These are phyloP conservation scores for Kluyveromyces sp. DNA, from an alignment of 1,139 yeast genomes.

Conservation along the genomic window DNA sequence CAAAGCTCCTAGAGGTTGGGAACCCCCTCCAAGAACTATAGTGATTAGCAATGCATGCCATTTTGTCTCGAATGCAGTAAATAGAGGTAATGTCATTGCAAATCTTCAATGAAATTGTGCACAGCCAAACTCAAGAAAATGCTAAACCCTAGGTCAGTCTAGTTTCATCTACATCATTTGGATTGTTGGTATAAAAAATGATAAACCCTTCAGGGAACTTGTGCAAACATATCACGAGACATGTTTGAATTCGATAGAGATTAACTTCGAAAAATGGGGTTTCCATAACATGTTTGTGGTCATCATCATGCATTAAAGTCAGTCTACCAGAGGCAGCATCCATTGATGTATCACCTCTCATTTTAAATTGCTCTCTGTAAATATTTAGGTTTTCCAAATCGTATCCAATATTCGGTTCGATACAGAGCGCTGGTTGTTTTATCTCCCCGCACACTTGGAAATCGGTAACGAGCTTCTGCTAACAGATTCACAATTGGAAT, in stretches of 20 bases:
- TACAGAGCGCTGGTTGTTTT: slow-evolving; percentile 20
- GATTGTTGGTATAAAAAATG: slow-evolving; percentile 39
- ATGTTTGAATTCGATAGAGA: slow-evolving; percentile 82
- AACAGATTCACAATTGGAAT: slow-evolving; percentile 11
- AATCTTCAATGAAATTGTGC: slow-evolving; percentile 92
- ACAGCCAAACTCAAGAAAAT: slow-evolving; percentile 78
- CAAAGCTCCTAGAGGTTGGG: slow-evolving; percentile 87
- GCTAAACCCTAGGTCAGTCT: slow-evolving; percentile 64
- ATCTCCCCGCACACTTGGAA: slow-evolving; percentile 6
- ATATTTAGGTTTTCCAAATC: slow-evolving; percentile 29
- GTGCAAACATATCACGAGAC: slow-evolving; percentile 79
- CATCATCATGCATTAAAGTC: slow-evolving; percentile 14
- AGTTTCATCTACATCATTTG: slow-evolving; percentile 12
- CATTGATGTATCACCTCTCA: slow-evolving; percentile 2
- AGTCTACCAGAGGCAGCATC: not conserved
- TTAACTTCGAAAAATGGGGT: slow-evolving; percentile 65
- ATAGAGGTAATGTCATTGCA: slow-evolving; percentile 85
- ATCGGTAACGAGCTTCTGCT: slow-evolving; percentile 4
- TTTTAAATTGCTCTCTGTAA: slow-evolving; percentile 21
- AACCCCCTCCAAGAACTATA: slow-evolving; percentile 65
- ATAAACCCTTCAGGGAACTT: slow-evolving; percentile 94
- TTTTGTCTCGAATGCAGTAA: slow-evolving; percentile 59
- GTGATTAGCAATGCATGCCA: slow-evolving; percentile 58
- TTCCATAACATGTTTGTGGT: slow-evolving; percentile 74
- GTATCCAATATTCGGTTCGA: slow-evolving; percentile 30